Evolutionary conservation across 2,329 filamentous ascomycete species (phyloP).

Genomic region (Penicillium carneum): DNA sequence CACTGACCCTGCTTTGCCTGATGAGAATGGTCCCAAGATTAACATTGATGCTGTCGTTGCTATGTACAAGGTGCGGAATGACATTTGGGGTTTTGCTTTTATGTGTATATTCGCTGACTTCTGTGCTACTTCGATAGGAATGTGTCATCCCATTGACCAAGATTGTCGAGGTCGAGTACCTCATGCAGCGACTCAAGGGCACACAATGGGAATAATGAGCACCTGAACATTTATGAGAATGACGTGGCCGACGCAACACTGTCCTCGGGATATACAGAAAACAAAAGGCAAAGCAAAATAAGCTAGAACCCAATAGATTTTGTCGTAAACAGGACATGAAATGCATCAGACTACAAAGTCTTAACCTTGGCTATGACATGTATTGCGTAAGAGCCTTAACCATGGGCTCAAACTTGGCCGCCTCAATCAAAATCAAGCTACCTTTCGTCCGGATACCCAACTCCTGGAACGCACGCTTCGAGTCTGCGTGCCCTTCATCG

Average conservation of each 20-base stretch:
- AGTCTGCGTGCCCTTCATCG: conserved; percentile 82
- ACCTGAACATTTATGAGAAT: conserved; percentile 25
- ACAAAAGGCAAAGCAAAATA: conserved; percentile 14
- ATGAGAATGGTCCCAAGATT: conserved; percentile 70
- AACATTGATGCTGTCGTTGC: conserved; percentile 87
- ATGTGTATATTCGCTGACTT: conserved; percentile 6
- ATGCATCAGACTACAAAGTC: conserved; percentile 20
- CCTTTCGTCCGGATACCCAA: conserved; percentile 84
- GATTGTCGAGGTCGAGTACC: conserved; percentile 94
- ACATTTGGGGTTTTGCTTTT: neutral
- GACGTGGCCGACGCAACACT: conserved; percentile 14
- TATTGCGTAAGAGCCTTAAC: conserved; percentile 79
- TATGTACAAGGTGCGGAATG: conserved; percentile 73
- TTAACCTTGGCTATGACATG: conserved; percentile 51
- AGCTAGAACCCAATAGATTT: conserved; percentile 21
- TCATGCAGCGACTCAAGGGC: conserved; percentile 83
- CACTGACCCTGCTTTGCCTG: conserved; percentile 75
- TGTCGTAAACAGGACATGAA: conserved; percentile 34
- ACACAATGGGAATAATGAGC: conserved; percentile 56
- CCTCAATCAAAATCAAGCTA: conserved; percentile 86
- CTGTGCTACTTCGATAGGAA: conserved; percentile 51
- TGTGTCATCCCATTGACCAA: conserved; percentile 97
- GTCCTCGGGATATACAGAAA: neutral
- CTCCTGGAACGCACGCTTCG: conserved; percentile 93
- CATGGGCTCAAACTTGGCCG: conserved; percentile 74